Evolutionary conservation across 1,284 basidiomycete species (phyloP).

Genomic region (Austroboletus niveus): DNA sequence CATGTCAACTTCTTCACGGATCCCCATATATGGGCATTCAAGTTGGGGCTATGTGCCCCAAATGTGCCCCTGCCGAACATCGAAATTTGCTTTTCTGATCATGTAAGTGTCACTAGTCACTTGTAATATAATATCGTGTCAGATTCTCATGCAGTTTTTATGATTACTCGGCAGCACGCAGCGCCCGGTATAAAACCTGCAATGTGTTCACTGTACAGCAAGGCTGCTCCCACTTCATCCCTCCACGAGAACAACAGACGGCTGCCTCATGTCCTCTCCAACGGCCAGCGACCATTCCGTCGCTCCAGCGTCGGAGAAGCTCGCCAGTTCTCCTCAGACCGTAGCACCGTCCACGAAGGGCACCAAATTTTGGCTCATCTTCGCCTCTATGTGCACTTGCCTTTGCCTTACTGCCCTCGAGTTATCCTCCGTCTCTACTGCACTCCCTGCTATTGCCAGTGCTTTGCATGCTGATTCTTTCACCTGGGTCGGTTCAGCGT

Average conservation of each 20-base stretch:
- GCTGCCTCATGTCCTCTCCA: background rate
- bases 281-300: background rate
- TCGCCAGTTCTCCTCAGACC: background rate
- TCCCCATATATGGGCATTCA: too few relatives aligned
- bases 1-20: too few relatives aligned
- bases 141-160: too few relatives aligned
- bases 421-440: constrained; percentile 19
- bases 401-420: constrained; percentile 7
- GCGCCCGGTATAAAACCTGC: background rate
- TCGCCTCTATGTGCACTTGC: constrained; percentile 2
- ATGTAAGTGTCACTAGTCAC: too few relatives aligned
- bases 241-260: background rate
- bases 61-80: too few relatives aligned
- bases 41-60: too few relatives aligned
- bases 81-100: too few relatives aligned
- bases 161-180: too few relatives aligned
- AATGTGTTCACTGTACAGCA: background rate
- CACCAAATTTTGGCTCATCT: constrained; percentile 4
- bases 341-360: background rate
- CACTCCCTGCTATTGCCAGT: constrained; percentile 35
- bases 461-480: constrained; percentile 32
- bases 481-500: constrained; percentile 35
- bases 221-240: background rate
- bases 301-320: background rate
- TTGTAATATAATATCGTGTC: too few relatives aligned